Percentiles rank a stretch among this genome's conserved stretches.
Conservation (phyloP, 2,329 filamentous ascomycete species). For the Nemania abortiva region DNA sequence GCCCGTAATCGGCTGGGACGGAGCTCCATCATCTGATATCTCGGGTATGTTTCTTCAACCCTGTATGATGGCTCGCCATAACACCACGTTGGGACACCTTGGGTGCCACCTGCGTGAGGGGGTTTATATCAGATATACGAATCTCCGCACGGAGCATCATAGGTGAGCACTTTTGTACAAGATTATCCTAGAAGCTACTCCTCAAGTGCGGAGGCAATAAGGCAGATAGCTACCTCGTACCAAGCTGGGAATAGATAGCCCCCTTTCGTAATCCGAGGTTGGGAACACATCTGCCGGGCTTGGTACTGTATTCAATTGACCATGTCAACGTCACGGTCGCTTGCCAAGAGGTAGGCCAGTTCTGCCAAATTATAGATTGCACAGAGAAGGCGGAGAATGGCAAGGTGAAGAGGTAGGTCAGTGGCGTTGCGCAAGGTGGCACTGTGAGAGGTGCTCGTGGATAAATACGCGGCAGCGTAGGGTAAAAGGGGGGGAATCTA, state of each 20-base stretch:
- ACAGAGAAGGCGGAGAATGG: conserved; percentile 18
- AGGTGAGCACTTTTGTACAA: conserved; percentile 3
- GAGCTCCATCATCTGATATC: conserved; percentile 13
- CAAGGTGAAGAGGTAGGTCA: conserved; percentile 25
- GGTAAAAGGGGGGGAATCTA: conserved; percentile 40
- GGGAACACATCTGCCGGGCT: conserved; percentile 41
- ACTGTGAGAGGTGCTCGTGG: conserved; percentile 40
- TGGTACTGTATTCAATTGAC: conserved; percentile 39
- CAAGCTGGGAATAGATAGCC: conserved; percentile 15
- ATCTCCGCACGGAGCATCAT: conserved; percentile 13
- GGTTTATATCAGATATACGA: conserved; percentile 19
- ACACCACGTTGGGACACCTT: conserved; percentile 1
- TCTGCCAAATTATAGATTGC: conserved; percentile 39
- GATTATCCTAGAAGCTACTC: background rate
- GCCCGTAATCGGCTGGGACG: background rate
- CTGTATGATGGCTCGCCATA: conserved; percentile 15
- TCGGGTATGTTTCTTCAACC: conserved; percentile 13
- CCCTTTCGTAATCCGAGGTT: background rate
- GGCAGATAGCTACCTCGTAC: conserved; percentile 14
- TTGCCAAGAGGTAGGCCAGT: conserved; percentile 40
- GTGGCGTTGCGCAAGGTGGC: conserved; percentile 29
- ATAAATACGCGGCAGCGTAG: conserved; percentile 42
- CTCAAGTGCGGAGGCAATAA: conserved; percentile 13
- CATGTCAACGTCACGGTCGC: conserved; percentile 22
- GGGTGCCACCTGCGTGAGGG: conserved; percentile 24